A percentile compares a stretch with the other conserved stretches of the same genome.
Conservation (phyloP, 768 basidiomycete genomes). For the Podaxis sp. region DNA sequence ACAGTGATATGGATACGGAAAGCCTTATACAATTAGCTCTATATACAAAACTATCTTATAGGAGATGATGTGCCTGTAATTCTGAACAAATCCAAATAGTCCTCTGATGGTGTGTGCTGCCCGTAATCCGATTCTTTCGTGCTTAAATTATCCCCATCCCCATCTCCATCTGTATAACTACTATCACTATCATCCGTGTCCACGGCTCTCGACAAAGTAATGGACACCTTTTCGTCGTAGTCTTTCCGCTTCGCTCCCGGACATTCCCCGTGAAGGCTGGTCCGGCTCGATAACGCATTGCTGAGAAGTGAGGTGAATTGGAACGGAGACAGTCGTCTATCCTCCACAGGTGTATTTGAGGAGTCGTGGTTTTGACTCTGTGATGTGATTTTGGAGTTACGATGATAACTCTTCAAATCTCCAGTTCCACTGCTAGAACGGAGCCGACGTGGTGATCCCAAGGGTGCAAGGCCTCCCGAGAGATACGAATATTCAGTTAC, state of each 20-base stretch:
- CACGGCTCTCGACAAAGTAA: neutral
- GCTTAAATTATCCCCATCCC: neutral
- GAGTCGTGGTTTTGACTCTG: neutral
- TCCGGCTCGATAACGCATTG: constrained; percentile 37
- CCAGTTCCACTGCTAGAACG: neutral
- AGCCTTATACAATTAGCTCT: neutral
- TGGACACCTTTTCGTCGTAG: neutral
- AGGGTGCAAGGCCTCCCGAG: neutral
- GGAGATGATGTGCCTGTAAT: constrained; percentile 30
- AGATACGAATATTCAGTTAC: neutral
- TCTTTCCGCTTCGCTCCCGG: neutral
- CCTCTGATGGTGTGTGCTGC: constrained; percentile 38
- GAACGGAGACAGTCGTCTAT: neutral
- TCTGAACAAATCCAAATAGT: constrained; percentile 50
- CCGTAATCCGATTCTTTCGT: neutral
- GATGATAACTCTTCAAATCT: neutral
- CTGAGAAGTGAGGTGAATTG: constrained; percentile 38
- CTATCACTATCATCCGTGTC: neutral
- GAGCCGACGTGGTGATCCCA: neutral
- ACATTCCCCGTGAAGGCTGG: constrained; percentile 28
- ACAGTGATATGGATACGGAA: neutral
- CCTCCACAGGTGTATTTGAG: neutral
- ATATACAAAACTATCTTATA: neutral
- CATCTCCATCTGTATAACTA: neutral
- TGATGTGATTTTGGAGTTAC: neutral